Base-by-base conservation (phyloP, 106 monocot species). In the Dioscorea alata region DNA sequence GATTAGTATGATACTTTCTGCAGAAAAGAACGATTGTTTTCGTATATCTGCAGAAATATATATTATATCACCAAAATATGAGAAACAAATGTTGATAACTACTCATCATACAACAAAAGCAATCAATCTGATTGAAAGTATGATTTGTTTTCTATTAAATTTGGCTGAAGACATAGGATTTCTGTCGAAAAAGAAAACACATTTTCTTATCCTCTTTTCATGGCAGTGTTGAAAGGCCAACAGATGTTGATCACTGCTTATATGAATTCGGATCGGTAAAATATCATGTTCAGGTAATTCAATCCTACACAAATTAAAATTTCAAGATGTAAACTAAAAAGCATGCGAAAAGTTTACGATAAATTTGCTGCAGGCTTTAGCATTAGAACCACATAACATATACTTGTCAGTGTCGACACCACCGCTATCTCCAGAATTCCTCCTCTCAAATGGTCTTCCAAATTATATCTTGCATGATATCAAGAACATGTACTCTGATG, bases 341-440 rank as follows among this genome's bases (percentile, higher is more conserved):
- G 19, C 1, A 18, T 54, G 5, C 15, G 3, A 18, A 19, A 18
- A 15, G 9, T 54, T 54, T 2, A 54, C 13, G 19, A 16, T 54
- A 19, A 58, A 9, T 60, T 74, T 20, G 62, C 23, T 64, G 23
- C 75, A 91, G 91, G 82, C 73, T 68, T 82, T 80, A 49, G 68
- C 72, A 67, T 75, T 67, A 34, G 63, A 82, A 74, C 74, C 73
- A 12, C 63, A 73, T 59, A 69, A 66, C 34, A 59, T 82, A 32
- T 78, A 75, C 72, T 72, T 91, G 70, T 91, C 91, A 31, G 75
- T 88, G 69, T 91, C 66, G 23, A 85, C 59, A 53, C 85, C 84
- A 61, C 59, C 71, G 65, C 51, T 80, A 23, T 84, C 68, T 22
- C 50, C 69, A 63, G 78, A 82, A 35, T 63, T 54, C 59, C 17